Percentiles rank a stretch among this genome's conserved stretches.
phyloP scores from a whole-genome alignment of 2,329 filamentous ascomycete species.

The Dryadomyces quercivorus region DNA sequence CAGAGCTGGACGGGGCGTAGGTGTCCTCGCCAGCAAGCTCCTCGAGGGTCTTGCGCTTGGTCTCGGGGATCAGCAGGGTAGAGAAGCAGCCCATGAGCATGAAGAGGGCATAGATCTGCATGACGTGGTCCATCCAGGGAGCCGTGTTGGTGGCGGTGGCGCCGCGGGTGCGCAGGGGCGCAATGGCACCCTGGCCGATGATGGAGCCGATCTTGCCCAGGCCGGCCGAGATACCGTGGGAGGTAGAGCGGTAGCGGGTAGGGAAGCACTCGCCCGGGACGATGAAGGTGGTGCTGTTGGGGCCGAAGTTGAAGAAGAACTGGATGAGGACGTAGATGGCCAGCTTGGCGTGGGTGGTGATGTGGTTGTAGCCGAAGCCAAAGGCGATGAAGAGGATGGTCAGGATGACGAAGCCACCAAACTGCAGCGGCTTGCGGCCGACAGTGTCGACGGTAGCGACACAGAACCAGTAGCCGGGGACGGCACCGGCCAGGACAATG shows the following conservation, averaged over 20 bases:
- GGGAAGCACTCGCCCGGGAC: slow-evolving; percentile 45
- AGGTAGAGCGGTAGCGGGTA: slow-evolving; percentile 43
- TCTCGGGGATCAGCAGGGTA: slow-evolving; percentile 60
- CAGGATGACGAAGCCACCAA: slow-evolving; percentile 48
- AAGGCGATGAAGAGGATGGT: slow-evolving; percentile 50
- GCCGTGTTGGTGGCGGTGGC: slow-evolving; percentile 23
- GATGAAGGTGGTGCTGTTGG: slow-evolving; percentile 45
- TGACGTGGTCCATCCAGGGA: slow-evolving; percentile 67
- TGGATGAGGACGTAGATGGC: slow-evolving; percentile 44
- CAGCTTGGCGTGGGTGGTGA: slow-evolving; percentile 39
- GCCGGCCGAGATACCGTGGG: slow-evolving; percentile 44
- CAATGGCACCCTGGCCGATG: slow-evolving; percentile 45
- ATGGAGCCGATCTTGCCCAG: slow-evolving; percentile 44
- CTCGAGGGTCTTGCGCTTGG: slow-evolving; percentile 62
- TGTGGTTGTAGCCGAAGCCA: slow-evolving; percentile 47
- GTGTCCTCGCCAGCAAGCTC: slow-evolving; percentile 30
- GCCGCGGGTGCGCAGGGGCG: slow-evolving; percentile 36
- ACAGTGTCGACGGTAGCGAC: slow-evolving; percentile 57
- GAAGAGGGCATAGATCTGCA: slow-evolving; percentile 64
- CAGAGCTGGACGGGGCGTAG: slow-evolving; percentile 9
- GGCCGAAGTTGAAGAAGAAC: slow-evolving; percentile 49
- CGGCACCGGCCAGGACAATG: slow-evolving; percentile 64
- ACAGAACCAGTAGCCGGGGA: slow-evolving; percentile 75
- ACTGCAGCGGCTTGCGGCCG: slow-evolving; percentile 67
- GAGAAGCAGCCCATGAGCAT: slow-evolving; percentile 63